Percentiles rank a stretch among this genome's conserved stretches.
phyloP scores from a whole-genome alignment of 768 basidiomycete species.

The Fibroporia radiculosa region DNA sequence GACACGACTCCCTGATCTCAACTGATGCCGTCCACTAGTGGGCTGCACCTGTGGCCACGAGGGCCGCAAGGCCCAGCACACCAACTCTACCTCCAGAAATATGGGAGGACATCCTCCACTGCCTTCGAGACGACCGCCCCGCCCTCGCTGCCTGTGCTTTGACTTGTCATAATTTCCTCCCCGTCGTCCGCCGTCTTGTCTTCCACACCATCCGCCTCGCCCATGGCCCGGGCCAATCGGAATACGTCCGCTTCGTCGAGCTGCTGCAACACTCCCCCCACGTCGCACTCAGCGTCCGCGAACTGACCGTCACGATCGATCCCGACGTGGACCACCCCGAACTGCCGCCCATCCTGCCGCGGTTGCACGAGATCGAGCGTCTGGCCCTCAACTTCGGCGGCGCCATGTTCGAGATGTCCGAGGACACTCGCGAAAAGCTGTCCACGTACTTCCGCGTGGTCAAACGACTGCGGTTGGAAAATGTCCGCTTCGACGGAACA shows the following conservation, averaged over 20 bases:
- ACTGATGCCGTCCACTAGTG: neutral
- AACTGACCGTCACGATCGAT: neutral
- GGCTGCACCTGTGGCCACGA: neutral
- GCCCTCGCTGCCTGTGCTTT: conserved; percentile 1
- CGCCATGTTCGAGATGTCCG: conserved; percentile 1
- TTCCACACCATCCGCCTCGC: conserved; percentile 3
- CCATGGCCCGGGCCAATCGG: neutral
- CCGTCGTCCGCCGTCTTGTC: neutral
- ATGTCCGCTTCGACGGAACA: conserved; percentile 5
- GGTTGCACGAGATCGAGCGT: conserved; percentile 3
- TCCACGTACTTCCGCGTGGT: conserved; percentile 2
- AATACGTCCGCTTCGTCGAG: neutral
- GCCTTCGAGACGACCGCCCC: conserved; percentile 1
- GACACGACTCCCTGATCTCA: neutral
- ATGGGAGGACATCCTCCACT: neutral
- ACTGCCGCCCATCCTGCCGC: conserved; percentile 1
- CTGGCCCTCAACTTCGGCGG: conserved; percentile 2
- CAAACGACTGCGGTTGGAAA: neutral
- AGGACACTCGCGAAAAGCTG: neutral
- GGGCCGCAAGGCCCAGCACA: neutral
- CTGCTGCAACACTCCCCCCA: conserved; percentile 1
- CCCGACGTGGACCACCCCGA: neutral
- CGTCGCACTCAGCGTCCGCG: conserved; percentile 3
- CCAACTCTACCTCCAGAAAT: neutral
- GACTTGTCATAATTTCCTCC: neutral